A percentile compares a stretch with the other conserved stretches of the same genome.
These are phyloP conservation scores for Breviolum minutum DNA, from an alignment of 73 alveolate species.

Conservation along the genomic window DNA sequence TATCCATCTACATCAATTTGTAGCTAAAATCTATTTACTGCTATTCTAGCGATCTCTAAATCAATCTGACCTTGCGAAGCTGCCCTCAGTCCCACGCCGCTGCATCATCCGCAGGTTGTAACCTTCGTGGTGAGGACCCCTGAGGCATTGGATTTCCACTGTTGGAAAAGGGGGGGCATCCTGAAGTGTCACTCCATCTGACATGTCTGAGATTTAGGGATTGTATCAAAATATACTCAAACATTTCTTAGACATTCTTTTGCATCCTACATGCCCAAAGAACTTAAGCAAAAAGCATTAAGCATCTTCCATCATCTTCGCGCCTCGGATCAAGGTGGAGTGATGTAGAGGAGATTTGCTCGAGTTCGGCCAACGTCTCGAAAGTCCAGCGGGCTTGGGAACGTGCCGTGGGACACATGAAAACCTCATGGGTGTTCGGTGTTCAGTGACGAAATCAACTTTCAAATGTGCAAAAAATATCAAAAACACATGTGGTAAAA, in stretches of 20 bases:
- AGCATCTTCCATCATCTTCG: too few relatives aligned
- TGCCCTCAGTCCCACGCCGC: not conserved
- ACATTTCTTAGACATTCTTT: too few relatives aligned
- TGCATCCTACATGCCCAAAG: too few relatives aligned
- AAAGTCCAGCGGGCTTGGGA: not conserved
- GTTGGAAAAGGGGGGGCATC: too few relatives aligned
- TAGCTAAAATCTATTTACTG: too few relatives aligned
- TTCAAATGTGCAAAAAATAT: not conserved
- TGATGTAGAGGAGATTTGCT: not conserved
- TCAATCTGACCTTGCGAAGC: not conserved
- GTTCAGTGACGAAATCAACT: not conserved
- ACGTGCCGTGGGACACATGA: constrained; percentile 11
- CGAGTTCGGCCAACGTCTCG: not conserved
- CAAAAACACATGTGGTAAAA: not conserved
- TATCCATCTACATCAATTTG: too few relatives aligned
- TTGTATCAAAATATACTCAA: too few relatives aligned
- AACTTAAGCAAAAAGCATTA: too few relatives aligned
- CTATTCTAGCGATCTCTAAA: too few relatives aligned
- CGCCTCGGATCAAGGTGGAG: not conserved
- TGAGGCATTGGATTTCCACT: not conserved
- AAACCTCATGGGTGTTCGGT: not conserved
- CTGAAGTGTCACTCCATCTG: too few relatives aligned
- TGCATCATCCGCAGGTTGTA: not conserved
- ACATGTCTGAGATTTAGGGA: too few relatives aligned
- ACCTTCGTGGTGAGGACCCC: not conserved